Evolutionary conservation across 1,284 basidiomycete species (phyloP), one percentile per base, ranked within the genome.

Genomic region (Ustilago tritici): DNA sequence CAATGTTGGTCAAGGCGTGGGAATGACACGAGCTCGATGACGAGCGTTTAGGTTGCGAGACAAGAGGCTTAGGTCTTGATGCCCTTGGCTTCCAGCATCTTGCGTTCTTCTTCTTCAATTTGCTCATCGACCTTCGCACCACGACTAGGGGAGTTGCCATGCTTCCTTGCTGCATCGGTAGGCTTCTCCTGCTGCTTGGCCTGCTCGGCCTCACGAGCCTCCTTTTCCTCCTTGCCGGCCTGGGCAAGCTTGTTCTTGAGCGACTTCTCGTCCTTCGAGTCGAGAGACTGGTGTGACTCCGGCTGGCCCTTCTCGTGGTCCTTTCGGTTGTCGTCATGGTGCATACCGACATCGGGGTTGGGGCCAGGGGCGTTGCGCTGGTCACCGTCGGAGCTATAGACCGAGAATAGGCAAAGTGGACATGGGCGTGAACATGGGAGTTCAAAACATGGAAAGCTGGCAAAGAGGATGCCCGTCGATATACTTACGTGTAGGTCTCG

Each of bases 91-190:
- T 77, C 66, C 57, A 81, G 90, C 88, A 60, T 57, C 23, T 67
- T 65, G n/a, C 66, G 62, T 46, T 82, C 66, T 47, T 75, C 83
- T 87, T 88, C 47, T 88, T 90, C 87, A 55, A 92, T 86, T 82
- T 91, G 87, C 15, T 89, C 89, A 80, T 92, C 91, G 50, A 91
- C 89, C 86, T 89, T 87, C 5, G 90, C 91, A 1, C 91, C 91
- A 46, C 88, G 87, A 0, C 89, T 89, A 0, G 91, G 91, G 77
- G 91, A 87, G 82, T 92, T 90, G 1, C 90, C 90, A 69, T 91
- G 89, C 19, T 17, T 38, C 3, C 57, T 17, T 8, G 81, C 81
- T 9, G 72, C 68, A 38, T 68, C 67, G 9, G 81, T 82, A 28
- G 79, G 80, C 28, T 70, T 70, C 54, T 73, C 61, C 2, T 74